phyloP scores from a whole-genome alignment of 345 rosid species.

The Psidium friedrichsthalianum region DNA sequence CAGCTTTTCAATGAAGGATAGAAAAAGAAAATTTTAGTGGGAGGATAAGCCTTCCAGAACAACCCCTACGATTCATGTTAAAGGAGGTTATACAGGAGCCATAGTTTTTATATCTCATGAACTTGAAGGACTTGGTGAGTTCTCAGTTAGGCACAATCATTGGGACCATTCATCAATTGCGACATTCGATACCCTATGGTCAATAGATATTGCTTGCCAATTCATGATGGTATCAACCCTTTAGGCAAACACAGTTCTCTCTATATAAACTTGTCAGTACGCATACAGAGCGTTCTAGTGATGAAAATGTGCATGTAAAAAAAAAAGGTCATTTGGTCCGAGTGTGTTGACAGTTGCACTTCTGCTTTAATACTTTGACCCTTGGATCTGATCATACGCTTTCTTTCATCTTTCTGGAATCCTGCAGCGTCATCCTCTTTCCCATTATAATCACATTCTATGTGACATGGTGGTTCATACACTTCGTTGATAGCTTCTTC shows the following conservation, averaged over 20 bases:
- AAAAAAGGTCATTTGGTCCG: background rate
- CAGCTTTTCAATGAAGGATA: background rate
- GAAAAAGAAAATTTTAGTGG: background rate
- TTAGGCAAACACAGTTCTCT: background rate
- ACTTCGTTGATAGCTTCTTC: conserved; percentile 96
- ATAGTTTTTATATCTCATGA: background rate
- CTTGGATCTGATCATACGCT: background rate
- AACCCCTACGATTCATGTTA: background rate
- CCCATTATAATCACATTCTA: conserved; percentile 95
- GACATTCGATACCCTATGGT: background rate
- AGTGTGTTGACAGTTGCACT: background rate
- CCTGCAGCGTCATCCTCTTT: conserved; percentile 87
- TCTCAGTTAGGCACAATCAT: background rate
- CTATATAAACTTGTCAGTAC: background rate
- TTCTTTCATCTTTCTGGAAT: conserved; percentile 5
- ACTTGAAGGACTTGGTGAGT: background rate
- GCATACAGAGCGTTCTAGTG: background rate
- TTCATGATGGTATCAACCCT: background rate
- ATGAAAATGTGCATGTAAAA: background rate
- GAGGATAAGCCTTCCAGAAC: background rate
- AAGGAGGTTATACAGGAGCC: background rate
- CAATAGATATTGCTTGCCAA: background rate
- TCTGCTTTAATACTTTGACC: background rate
- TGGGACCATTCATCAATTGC: background rate
- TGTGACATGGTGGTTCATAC: conserved; percentile 99